Base-by-base conservation (phyloP, 495 filamentous ascomycete genomes). In the Neurospora sublineolata region DNA sequence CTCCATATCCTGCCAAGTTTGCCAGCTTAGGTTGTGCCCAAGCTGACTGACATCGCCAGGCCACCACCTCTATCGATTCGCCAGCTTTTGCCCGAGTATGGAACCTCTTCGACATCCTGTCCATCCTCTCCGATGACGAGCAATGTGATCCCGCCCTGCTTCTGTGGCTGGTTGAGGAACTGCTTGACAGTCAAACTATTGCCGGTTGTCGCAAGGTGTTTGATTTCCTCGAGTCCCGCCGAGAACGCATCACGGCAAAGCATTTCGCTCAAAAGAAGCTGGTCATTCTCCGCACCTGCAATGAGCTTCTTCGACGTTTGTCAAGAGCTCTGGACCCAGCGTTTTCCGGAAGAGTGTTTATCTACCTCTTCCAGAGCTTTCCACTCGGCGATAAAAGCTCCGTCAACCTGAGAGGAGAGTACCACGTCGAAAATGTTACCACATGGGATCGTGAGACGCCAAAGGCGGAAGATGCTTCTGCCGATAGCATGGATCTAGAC, bases 301-400 rank as follows among this genome's bases (percentile, higher is more conserved):
- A 98, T 80, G 96, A 98, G 80, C 86, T 99, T 3, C 87, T 98
- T 10, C 89, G 95, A 67, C 86, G 95, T 70, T 85, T 99, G 4
- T 98, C 95, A 3, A 86, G 97, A 67, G 93, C 95, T 4, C 93
- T 97, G 76, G 96, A 99, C 81, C 93, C 96, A 0, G 94, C 97
- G 3, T 99, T 99, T 80, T 97, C 94, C 79, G 95, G 95, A 41
- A 87, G 94, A 60, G 94, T 99, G 27, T 97, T 97, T 78, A 97
- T 99, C 74, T 99, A 97, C 77, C 88, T 98, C 71, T 98, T 97
- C 80, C 95, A 98, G 79, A 96, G 92, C 79, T 97, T 98, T 76
- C 93, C 95, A 12, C 85, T 98, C 0, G 94, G 94, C 36, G 95
- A 99, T 82, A 94, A 92, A 76, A 97, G 95, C 78, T 97, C 94